Evolutionary conservation across 495 filamentous ascomycete species (phyloP).

Genomic region (Hapsidospora chrysogenum): DNA sequence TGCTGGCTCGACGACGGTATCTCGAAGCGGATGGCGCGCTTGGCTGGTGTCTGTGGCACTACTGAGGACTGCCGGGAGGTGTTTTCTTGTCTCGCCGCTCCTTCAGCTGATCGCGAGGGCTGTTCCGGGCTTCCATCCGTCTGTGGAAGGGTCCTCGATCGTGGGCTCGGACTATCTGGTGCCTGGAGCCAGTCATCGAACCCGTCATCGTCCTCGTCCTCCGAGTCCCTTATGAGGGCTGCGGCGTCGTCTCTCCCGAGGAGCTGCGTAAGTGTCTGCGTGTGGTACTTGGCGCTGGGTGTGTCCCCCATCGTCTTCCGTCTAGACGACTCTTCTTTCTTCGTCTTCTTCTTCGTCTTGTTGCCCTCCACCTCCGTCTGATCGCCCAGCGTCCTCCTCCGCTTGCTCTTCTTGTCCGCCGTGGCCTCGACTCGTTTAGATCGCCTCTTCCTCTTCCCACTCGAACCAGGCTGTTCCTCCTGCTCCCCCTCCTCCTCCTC

Average conservation of each 20-base stretch:
- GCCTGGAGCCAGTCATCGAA: neutral
- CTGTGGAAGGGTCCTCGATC: no score
- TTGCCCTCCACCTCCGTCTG: neutral
- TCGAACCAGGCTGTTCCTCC: neutral
- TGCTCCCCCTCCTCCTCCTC: neutral
- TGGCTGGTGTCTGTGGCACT: no score
- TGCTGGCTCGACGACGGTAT: neutral
- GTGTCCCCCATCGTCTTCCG: constrained; percentile 1
- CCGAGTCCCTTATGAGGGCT: neutral
- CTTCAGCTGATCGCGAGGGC: no score
- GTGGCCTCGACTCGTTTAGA: neutral
- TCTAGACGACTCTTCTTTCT: neutral
- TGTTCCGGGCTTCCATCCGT: no score
- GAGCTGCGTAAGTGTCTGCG: constrained; percentile 1
- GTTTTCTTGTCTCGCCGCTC: no score
- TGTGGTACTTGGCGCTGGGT: neutral
- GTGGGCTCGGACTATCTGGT: no score
- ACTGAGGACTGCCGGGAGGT: no score
- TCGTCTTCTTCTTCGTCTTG: neutral
- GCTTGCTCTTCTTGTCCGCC: neutral
- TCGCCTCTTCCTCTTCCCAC: neutral
- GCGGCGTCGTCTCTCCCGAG: neutral
- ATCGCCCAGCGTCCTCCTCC: neutral
- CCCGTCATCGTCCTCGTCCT: constrained; percentile 1
- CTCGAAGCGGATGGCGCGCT: neutral